Evolutionary conservation across 148 eudicot genomes (phyloP).

Genomic region (Diospyros lotus): DNA sequence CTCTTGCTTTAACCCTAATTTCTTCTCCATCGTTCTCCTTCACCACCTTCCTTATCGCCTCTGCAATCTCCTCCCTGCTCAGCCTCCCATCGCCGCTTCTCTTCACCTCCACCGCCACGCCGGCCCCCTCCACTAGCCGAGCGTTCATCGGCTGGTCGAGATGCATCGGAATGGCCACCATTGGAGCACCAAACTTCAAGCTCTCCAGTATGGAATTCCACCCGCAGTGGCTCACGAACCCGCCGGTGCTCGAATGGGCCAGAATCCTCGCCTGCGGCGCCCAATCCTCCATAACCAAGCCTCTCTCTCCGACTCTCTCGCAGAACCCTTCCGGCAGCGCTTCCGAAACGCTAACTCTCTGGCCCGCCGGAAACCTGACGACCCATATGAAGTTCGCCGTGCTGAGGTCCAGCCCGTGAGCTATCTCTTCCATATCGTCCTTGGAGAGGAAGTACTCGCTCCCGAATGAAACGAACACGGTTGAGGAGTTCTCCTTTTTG

Average conservation of each 20-base stretch:
- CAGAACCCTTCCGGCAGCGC: conserved; percentile 16
- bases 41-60: conserved; percentile 11
- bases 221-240: conserved; percentile 12
- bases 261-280: conserved; percentile 17
- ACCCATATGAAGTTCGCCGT: conserved; percentile 18
- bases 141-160: conserved; percentile 9
- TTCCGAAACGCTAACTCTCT: not conserved
- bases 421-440: conserved; percentile 15
- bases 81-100: not conserved
- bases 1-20: not conserved
- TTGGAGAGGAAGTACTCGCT: conserved; percentile 16
- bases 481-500: not conserved
- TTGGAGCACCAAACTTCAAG: conserved; percentile 15
- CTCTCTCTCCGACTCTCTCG: conserved; percentile 13
- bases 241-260: conserved; percentile 10
- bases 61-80: conserved; percentile 1
- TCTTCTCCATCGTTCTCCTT: conserved; percentile 9
- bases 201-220: conserved; percentile 17
- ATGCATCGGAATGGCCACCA: conserved; percentile 15
- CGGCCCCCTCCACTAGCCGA: conserved; percentile 10
- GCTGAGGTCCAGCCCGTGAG: conserved; percentile 17
- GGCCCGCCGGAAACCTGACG: conserved; percentile 3
- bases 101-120: conserved; percentile 9
- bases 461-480: conserved; percentile 17
- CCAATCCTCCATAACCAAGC: conserved; percentile 11